These are phyloP conservation scores for Suillus cothurnatus DNA, from an alignment of 768 basidiomycete genomes.

Conservation along the genomic window DNA sequence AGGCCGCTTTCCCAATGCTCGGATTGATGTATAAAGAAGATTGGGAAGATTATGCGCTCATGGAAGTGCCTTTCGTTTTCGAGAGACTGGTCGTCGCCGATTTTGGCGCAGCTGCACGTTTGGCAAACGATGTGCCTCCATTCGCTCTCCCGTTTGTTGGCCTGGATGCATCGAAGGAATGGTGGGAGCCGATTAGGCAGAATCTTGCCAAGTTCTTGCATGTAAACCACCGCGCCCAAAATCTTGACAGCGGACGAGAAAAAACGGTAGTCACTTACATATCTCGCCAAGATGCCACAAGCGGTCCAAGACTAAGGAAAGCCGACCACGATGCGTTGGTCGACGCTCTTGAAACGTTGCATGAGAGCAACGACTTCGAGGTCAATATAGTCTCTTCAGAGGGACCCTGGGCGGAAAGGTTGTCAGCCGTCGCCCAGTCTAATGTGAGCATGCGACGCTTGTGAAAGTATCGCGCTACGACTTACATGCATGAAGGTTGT, in stretches of 20 bases:
- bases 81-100: constrained; percentile 81
- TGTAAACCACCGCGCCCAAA: constrained; percentile 22
- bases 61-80: constrained; percentile 70
- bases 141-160: constrained; percentile 46
- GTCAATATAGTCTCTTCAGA: constrained; percentile 54
- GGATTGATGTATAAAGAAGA: constrained; percentile 70
- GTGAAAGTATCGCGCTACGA: constrained; percentile 6
- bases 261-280: constrained; percentile 68
- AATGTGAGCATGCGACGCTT: constrained; percentile 47
- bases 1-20: constrained; percentile 73
- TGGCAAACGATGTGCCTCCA: constrained; percentile 23
- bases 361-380: constrained; percentile 53
- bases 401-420: constrained; percentile 60
- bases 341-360: constrained; percentile 54
- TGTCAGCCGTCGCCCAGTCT: constrained; percentile 66
- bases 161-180: constrained; percentile 48
- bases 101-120: constrained; percentile 59
- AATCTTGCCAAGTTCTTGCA: constrained; percentile 48
- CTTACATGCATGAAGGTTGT: constrained; percentile 46
- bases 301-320: constrained; percentile 51
- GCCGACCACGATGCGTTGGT: constrained; percentile 66
- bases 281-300: constrained; percentile 55
- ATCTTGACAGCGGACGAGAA: constrained; percentile 20
- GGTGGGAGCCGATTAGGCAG: constrained; percentile 68
- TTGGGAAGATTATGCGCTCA: constrained; percentile 73